phyloP scores from a whole-genome alignment of 371 early-diverging fungal genomes.

The Lichtheimia ornata region DNA sequence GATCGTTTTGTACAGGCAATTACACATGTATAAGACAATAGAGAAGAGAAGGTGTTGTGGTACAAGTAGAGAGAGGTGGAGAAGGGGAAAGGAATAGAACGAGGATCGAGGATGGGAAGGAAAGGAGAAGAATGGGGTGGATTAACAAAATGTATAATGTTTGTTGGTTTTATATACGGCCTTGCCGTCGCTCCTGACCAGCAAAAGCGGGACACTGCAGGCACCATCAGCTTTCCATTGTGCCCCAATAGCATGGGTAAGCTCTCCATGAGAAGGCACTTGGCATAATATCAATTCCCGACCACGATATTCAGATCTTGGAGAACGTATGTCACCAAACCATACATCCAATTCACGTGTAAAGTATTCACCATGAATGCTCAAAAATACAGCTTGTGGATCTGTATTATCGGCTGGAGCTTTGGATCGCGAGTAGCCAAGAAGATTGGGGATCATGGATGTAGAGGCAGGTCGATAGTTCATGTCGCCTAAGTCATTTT shows the following conservation, averaged over 20 bases:
- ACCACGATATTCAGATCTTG: constrained; percentile 21
- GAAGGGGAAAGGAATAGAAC: background rate
- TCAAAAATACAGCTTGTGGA: background rate
- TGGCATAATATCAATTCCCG: constrained; percentile 18
- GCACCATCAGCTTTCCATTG: constrained; percentile 20
- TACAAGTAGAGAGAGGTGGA: background rate
- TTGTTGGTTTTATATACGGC: constrained; percentile 44
- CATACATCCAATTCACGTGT: constrained; percentile 66
- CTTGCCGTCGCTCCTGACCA: constrained; percentile 45
- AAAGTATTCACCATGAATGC: constrained; percentile 58
- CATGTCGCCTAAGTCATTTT: constrained; percentile 8
- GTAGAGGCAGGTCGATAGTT: background rate
- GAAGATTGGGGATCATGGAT: constrained; percentile 1
- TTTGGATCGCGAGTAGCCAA: constrained; percentile 6
- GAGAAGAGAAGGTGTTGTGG: background rate
- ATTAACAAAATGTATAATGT: constrained; percentile 25
- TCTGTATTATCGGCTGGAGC: constrained; percentile 5
- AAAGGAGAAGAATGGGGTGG: background rate
- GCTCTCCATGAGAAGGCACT: constrained; percentile 11
- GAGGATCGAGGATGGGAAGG: background rate
- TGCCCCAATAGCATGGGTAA: constrained; percentile 9
- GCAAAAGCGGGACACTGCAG: constrained; percentile 41
- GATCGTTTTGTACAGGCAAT: no score
- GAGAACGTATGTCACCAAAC: constrained; percentile 61
- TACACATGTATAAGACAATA: background rate